phyloP scores from a whole-genome alignment of 257 asterid species.

The Rubia yunnanensis region DNA sequence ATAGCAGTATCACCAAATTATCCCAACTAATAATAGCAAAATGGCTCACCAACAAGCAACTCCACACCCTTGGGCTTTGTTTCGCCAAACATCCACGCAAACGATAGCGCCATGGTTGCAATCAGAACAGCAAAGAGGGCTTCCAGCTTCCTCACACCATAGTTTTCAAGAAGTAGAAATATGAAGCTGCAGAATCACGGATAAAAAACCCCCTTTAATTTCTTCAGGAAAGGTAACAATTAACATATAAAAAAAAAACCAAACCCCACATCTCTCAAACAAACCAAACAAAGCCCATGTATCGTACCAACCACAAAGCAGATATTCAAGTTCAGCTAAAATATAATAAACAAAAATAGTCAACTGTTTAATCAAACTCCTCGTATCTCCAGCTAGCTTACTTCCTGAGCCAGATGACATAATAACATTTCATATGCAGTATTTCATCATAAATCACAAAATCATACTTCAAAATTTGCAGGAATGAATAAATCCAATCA shows the following conservation, averaged over 20 bases:
- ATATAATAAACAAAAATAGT: neutral
- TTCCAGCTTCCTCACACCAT: conserved; percentile 36
- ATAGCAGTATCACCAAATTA: neutral
- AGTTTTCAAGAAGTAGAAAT: conserved; percentile 32
- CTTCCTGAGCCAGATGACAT: neutral
- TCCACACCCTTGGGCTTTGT: conserved; percentile 30
- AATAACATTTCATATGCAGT: neutral
- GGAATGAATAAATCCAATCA: neutral
- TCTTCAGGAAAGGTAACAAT: neutral
- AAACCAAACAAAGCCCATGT: too few relatives aligned
- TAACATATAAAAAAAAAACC: too few relatives aligned
- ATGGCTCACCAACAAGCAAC: conserved; percentile 26
- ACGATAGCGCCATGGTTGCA: conserved; percentile 28
- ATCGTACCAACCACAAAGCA: too few relatives aligned
- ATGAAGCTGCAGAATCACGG: conserved; percentile 20
- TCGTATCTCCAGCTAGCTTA: neutral
- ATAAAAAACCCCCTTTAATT: neutral
- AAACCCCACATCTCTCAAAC: neutral
- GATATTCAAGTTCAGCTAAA: neutral
- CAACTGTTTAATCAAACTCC: neutral
- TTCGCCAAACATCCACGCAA: conserved; percentile 43
- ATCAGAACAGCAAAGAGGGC: conserved; percentile 31
- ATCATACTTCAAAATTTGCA: neutral
- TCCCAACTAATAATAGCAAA: neutral
- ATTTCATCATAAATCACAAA: neutral